These are phyloP conservation scores for Coffea eugenioides DNA, from an alignment of 257 asterid genomes.

Conservation along the genomic window DNA sequence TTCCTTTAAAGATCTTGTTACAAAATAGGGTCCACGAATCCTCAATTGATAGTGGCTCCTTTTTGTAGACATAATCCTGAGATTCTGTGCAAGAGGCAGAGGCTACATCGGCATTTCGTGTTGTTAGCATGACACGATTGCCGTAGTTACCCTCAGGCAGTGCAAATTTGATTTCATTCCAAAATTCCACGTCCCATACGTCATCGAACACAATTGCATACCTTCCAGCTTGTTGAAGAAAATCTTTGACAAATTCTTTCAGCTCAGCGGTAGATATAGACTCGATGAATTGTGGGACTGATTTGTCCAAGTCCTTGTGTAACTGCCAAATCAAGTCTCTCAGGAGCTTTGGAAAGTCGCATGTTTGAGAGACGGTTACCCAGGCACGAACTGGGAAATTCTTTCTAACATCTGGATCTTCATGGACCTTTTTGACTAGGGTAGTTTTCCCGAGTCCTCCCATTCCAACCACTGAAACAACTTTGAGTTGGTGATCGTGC, in stretches of 20 bases:
- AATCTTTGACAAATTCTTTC: neutral
- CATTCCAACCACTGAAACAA: neutral
- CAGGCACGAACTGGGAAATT: too few species aligned
- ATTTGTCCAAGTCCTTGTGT: too few species aligned
- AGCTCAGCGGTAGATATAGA: too few species aligned
- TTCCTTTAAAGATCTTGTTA: neutral
- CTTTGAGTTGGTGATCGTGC: neutral
- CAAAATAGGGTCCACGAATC: conserved; percentile 8
- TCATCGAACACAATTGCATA: conserved; percentile 30
- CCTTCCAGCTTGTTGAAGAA: neutral
- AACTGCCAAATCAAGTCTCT: too few species aligned
- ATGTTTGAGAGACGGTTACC: too few species aligned
- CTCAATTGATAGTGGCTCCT: neutral
- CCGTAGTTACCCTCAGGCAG: conserved; percentile 17
- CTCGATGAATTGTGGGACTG: too few species aligned
- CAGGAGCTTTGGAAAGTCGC: too few species aligned
- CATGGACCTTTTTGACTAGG: too few species aligned
- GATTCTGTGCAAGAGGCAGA: conserved; percentile 4
- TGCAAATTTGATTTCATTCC: conserved; percentile 16
- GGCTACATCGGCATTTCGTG: conserved; percentile 8
- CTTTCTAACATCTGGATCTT: too few species aligned
- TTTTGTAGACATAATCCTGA: neutral
- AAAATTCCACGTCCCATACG: conserved; percentile 9
- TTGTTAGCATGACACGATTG: conserved; percentile 17
- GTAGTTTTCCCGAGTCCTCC: too few species aligned